These are phyloP conservation scores for Saccharomycopsis synnaedendra DNA, from an alignment of 805 yeast species.

Conservation along the genomic window DNA sequence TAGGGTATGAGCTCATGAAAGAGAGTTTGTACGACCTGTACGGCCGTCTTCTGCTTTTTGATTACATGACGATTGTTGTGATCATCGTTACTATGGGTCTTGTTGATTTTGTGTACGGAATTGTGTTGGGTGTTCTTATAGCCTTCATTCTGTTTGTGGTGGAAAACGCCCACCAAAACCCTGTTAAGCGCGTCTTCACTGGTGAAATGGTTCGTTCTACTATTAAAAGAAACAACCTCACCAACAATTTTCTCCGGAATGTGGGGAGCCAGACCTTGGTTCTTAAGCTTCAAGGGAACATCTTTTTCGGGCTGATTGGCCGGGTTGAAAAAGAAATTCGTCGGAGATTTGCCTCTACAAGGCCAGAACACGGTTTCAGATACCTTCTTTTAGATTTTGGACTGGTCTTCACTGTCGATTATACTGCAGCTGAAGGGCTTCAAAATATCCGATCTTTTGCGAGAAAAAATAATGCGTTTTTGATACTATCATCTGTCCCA, in stretches of 20 bases:
- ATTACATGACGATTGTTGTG: slow-evolving; percentile 71
- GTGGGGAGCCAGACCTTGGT: slow-evolving; percentile 90
- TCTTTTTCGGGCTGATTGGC: slow-evolving; percentile 93
- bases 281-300: slow-evolving; percentile 74
- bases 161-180: slow-evolving; percentile 77
- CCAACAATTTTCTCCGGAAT: slow-evolving; percentile 69
- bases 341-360: slow-evolving; percentile 36
- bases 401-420: slow-evolving; percentile 71
- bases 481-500: slow-evolving; percentile 69
- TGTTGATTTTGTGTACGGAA: slow-evolving; percentile 90
- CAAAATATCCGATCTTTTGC: slow-evolving; percentile 74
- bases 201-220: slow-evolving; percentile 88
- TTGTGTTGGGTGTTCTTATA: slow-evolving; percentile 76
- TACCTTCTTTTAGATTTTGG: slow-evolving; percentile 79
- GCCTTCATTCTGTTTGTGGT: slow-evolving; percentile 95
- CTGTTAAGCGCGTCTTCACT: slow-evolving; percentile 69
- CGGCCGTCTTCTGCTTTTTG: slow-evolving; percentile 64
- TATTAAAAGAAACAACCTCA: slow-evolving; percentile 82
- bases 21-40: slow-evolving; percentile 82
- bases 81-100: slow-evolving; percentile 94
- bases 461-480: slow-evolving; percentile 52
- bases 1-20: slow-evolving; percentile 82
- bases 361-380: slow-evolving; percentile 35
- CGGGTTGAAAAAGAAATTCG: slow-evolving; percentile 74
- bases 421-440: slow-evolving; percentile 93